These are phyloP conservation scores for Aspergillus bombycis DNA, from an alignment of 2,329 filamentous ascomycete genomes.

Conservation along the genomic window DNA sequence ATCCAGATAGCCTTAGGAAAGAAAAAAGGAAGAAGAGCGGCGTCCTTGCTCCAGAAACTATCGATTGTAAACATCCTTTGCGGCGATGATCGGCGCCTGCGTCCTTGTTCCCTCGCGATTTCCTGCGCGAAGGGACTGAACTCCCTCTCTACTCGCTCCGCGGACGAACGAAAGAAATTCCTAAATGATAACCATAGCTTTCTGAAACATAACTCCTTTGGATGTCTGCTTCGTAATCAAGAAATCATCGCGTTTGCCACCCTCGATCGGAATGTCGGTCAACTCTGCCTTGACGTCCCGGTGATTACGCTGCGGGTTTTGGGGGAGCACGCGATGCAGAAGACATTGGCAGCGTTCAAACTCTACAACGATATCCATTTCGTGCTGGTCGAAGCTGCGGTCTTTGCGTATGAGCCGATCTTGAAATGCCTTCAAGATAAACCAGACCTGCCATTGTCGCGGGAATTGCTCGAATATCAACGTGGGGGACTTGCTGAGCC, in stretches of 20 bases:
- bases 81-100: slow-evolving; percentile 28
- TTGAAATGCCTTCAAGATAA: slow-evolving; percentile 62
- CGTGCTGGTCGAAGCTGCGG: slow-evolving; percentile 64
- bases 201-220: slow-evolving; percentile 64
- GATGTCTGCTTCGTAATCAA: slow-evolving; percentile 58
- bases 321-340: slow-evolving; percentile 50
- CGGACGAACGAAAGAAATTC: slow-evolving; percentile 45
- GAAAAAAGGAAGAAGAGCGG: slow-evolving; percentile 43
- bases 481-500: slow-evolving; percentile 14
- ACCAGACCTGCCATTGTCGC: slow-evolving; percentile 58
- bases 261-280: slow-evolving; percentile 56
- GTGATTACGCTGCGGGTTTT: slow-evolving; percentile 57
- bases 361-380: slow-evolving; percentile 48
- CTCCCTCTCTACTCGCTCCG: slow-evolving; percentile 38
- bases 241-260: slow-evolving; percentile 64
- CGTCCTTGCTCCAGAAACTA: slow-evolving; percentile 47
- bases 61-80: slow-evolving; percentile 43
- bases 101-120: slow-evolving; percentile 48
- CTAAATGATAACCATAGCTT: slow-evolving; percentile 54
- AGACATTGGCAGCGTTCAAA: slow-evolving; percentile 52
- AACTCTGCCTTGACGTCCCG: slow-evolving; percentile 41
- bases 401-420: slow-evolving; percentile 72
- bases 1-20: slow-evolving; percentile 55
- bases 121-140: slow-evolving; percentile 46
- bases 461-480: slow-evolving; percentile 52